phyloP scores from a whole-genome alignment of 169 alveolate species.

The Neospora caninum region DNA sequence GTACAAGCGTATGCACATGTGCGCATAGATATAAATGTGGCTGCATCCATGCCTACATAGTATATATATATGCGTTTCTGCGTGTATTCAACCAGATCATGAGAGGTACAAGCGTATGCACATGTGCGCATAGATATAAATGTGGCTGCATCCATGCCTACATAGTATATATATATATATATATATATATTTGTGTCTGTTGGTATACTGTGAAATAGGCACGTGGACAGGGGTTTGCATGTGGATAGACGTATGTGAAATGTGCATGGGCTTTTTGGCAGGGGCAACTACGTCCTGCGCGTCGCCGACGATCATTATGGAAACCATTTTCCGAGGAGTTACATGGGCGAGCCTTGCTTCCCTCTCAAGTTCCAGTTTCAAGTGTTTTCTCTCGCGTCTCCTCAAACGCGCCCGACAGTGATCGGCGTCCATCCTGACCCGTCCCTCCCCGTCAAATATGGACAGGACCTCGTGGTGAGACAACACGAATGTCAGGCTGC shows the following conservation, averaged over 20 bases:
- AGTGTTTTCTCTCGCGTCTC: neutral
- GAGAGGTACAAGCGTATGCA: too few species aligned
- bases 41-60: too few species aligned
- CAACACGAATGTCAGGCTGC: too few species aligned
- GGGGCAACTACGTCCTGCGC: conserved; percentile 56
- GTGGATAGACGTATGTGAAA: neutral
- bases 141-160: too few species aligned
- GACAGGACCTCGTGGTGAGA: conserved; percentile 71
- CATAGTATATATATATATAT: neutral
- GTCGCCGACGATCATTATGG: conserved; percentile 65
- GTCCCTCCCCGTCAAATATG: conserved; percentile 72
- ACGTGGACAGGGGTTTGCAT: neutral
- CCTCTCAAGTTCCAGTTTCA: conserved; percentile 18
- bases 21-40: neutral
- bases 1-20: neutral
- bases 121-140: too few species aligned
- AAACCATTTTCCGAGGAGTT: neutral
- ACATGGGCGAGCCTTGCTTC: neutral
- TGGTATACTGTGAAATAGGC: neutral
- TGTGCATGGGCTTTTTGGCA: neutral
- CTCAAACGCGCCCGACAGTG: conserved; percentile 50
- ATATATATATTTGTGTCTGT: neutral
- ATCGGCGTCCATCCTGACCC: conserved; percentile 74
- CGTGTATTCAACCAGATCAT: too few species aligned
- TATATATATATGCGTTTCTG: neutral